Evolutionary conservation across 768 basidiomycete genomes (phyloP), one percentile per base, ranked within the genome.

Genomic region (Lyophyllum atratum): DNA sequence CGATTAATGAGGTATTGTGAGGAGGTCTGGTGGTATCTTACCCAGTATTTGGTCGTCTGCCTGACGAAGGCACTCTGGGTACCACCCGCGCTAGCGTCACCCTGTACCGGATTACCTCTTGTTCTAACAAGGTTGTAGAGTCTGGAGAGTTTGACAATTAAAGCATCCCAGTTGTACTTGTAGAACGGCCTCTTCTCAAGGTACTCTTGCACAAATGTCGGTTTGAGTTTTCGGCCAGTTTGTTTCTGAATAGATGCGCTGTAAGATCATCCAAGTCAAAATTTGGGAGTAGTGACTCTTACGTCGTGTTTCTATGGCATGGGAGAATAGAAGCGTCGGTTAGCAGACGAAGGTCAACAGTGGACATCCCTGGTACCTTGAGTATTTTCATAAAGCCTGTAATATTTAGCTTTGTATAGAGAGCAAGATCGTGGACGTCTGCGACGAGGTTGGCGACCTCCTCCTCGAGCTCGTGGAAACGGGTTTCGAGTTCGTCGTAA

Each of bases 41-140:
- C 96, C 97, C 97, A 99, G 67, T 99, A 99, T 70, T 99, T 99
- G 11, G 97, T 98, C 31, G 97, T 99, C 73, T 97, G 95, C 39
- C 97, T 76, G n/a, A 98, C 92, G 67, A 99, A 99, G 1, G 96
- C 97, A 63, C 92, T 97, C 76, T 99, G 97, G 62, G 74, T 90
- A 1, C 96, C 95, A 26, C 97, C 97, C 1, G 97, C 97, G 63
- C 88, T 89, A 1, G 95, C 85, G 68, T 99, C 97, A 22, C 97
- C 97, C 55, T 90, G 84, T 1, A 93, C 89, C 10, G 97, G 97
- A 67, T 98, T 92, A 0, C 97, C 97, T 52, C 97, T 80, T 0
- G 95, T 98, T 48, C 95, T 86, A 17, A 98, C 95, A 33, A 98
- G 88, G 71, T 98, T 90, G 68, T 97, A 98, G 34, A 98, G 74